Percentiles rank a stretch among this genome's conserved stretches.
These are phyloP conservation scores for Yamadazyma buinensis DNA, from an alignment of 1,139 yeast genomes.

Conservation along the genomic window DNA sequence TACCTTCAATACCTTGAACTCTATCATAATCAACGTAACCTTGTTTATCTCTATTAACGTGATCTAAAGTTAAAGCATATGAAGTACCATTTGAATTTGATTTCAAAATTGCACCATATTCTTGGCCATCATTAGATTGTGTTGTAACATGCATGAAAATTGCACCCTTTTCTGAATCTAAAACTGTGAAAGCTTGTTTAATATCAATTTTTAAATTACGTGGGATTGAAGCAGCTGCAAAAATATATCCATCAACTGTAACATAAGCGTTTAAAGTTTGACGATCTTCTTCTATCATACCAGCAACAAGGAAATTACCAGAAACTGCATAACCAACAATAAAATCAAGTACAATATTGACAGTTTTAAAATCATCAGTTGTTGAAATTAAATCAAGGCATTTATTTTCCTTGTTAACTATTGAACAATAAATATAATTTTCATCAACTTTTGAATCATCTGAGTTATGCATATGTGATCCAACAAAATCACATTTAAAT, in stretches of 20 bases:
- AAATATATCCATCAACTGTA: constrained; percentile 75
- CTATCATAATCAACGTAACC: constrained; percentile 92
- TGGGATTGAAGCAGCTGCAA: constrained; percentile 82
- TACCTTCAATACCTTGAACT: constrained; percentile 85
- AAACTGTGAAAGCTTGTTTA: constrained; percentile 79
- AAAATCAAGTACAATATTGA: constrained; percentile 23
- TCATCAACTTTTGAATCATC: constrained; percentile 26
- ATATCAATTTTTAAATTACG: constrained; percentile 55
- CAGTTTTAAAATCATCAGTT: constrained; percentile 23
- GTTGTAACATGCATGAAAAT: constrained; percentile 84
- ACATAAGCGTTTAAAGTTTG: constrained; percentile 60
- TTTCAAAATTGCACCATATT: constrained; percentile 80
- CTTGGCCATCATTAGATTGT: constrained; percentile 43
- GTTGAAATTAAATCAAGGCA: constrained; percentile 23
- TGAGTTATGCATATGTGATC: constrained; percentile 35
- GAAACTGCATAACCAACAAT: constrained; percentile 40
- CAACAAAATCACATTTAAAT: constrained; percentile 64
- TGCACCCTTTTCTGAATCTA: constrained; percentile 72
- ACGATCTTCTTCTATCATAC: constrained; percentile 43
- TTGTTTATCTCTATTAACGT: constrained; percentile 65
- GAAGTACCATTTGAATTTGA: constrained; percentile 95
- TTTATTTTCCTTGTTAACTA: constrained; percentile 23
- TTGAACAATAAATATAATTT: constrained; percentile 63
- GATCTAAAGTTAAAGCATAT: constrained; percentile 68
- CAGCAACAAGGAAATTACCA: constrained; percentile 68